A percentile compares a stretch with the other conserved stretches of the same genome.
phyloP scores from a whole-genome alignment of 495 filamentous ascomycete species.

The Aspergillus cristatus region DNA sequence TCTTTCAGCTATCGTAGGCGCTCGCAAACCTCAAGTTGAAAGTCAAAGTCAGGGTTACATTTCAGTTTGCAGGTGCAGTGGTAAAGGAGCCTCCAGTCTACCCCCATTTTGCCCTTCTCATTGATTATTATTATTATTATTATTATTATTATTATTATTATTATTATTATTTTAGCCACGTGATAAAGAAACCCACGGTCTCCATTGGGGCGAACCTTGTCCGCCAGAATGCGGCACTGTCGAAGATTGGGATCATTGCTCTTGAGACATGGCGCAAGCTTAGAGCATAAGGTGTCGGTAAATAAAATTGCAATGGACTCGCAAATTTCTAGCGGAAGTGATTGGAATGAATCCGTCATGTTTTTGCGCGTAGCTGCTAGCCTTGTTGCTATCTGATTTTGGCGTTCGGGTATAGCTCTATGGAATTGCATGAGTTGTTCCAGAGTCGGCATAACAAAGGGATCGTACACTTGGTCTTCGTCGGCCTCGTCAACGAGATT shows the following conservation, averaged over 20 bases:
- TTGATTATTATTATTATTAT: too few relatives aligned
- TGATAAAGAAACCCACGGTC: slow-evolving; percentile 3
- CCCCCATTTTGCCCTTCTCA: neutral
- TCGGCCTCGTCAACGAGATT: neutral
- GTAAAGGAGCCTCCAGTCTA: slow-evolving; percentile 4
- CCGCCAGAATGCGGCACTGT: neutral
- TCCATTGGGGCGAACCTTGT: slow-evolving; percentile 1
- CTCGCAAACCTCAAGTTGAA: neutral
- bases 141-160: too few relatives aligned
- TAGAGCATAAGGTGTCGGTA: neutral
- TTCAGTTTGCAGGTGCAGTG: slow-evolving; percentile 2
- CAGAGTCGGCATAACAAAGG: neutral
- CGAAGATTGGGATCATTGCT: neutral
- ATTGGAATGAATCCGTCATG: neutral
- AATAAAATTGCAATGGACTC: neutral
- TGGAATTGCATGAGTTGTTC: slow-evolving; percentile 2
- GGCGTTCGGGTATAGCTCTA: neutral
- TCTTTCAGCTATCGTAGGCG: slow-evolving; percentile 1
- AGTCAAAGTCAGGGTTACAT: neutral
- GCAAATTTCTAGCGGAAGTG: slow-evolving; percentile 1
- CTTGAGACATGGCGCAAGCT: slow-evolving; percentile 1
- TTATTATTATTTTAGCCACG: neutral
- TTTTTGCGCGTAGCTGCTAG: neutral
- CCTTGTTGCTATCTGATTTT: neutral
- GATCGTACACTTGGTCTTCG: neutral